Evolutionary conservation across 1,139 yeast species (phyloP), one percentile per base, ranked within the genome.

Genomic region (Sporopachydermia cereana): DNA sequence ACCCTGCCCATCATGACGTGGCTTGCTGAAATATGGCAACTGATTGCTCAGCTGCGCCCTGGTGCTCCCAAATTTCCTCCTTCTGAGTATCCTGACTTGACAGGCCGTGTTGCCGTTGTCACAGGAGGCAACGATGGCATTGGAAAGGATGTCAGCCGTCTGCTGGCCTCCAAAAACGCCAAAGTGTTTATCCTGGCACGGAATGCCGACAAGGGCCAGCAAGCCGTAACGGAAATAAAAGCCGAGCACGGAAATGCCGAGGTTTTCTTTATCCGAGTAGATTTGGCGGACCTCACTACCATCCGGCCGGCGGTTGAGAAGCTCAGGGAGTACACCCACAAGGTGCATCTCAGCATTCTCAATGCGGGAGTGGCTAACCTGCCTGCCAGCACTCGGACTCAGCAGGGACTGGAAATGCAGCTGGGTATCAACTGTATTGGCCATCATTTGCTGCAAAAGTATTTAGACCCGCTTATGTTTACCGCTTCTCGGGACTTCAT

Each of bases 311-410:
- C 69, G 2, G 68, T 62, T 16, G 54, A 57, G 12, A 54, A 62
- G 36, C 58, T 74, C 45, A 51, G 60, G 47, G 46, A 49, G 27
- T 49, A 52, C 55, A 53, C 56, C 36, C 44, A 53, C 2, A 54
- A 65, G 16, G 50, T 74, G 25, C 72, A 72, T 50, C 60, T 70
- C 14, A 63, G 71, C 16, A 64, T 74, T 43, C 71, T 72, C 51
- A 73, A 74, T 57, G 79, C 79, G 1, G 77, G 80, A 41, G 64
- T 74, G 16, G 72, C 69, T 70, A 56, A 60, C 17, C 69, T 74
- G 1, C 64, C 67, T 9, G 54, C 54, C n/a, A 64, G 64, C 12
- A 51, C 65, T 1, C 51, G 54, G 17, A 63, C 74, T 4, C 54
- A 51, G 5, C 74, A 69, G 53, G 76, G 74, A 1, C 61, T 60